Evolutionary conservation across 2,329 filamentous ascomycete species (phyloP).

Genomic region (Helminthosporium solani): DNA sequence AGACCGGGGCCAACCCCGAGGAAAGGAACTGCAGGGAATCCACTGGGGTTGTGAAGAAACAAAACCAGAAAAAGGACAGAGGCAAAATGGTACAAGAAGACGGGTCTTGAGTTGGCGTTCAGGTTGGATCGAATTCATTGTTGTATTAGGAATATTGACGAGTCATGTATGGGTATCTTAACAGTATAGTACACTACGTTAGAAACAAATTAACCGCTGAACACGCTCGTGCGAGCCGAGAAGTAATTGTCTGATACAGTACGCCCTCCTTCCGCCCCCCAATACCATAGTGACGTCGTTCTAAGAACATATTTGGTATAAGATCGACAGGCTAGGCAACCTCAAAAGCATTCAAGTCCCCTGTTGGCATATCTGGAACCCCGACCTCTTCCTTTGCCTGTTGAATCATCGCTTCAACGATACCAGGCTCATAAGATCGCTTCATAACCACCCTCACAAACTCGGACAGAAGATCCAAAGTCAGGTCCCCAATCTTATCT

Average conservation of each 20-base stretch:
- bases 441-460: conserved; percentile 33
- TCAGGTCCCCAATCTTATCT: conserved; percentile 25
- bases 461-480: conserved; percentile 33
- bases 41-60: conserved; percentile 44
- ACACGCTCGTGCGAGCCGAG: background rate
- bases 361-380: conserved; percentile 27
- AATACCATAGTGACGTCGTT: background rate
- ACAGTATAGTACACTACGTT: background rate
- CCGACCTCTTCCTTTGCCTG: conserved; percentile 27
- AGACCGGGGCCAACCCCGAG: conserved; percentile 24
- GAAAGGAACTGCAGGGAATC: conserved; percentile 44
- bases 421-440: conserved; percentile 19
- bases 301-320: background rate
- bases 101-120: background rate
- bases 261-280: too few relatives aligned
- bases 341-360: conserved; percentile 33
- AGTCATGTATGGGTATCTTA: background rate
- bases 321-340: conserved; percentile 12
- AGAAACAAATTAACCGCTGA: background rate
- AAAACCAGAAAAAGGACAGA: background rate
- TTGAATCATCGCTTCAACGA: conserved; percentile 34
- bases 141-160: background rate
- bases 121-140: background rate
- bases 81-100: background rate
- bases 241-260: too few relatives aligned